These are phyloP conservation scores for Asterionellopsis glacialis DNA, from an alignment of 108 stramenopile genomes.

Conservation along the genomic window DNA sequence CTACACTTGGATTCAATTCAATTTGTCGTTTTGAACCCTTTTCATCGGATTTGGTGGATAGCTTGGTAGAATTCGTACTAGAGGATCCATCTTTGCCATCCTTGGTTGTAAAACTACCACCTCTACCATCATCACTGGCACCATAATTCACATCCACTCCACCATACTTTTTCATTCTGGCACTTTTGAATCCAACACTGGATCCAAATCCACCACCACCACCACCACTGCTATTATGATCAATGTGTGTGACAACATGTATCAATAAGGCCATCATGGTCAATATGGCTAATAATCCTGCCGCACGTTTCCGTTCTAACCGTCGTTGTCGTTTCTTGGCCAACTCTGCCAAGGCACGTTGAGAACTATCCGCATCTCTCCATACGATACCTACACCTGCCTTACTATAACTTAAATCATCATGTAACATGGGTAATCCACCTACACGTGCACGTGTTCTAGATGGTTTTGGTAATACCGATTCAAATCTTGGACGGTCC, in stretches of 20 bases:
- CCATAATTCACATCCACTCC: conserved; percentile 3
- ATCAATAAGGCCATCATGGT: conserved; percentile 15
- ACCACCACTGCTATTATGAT: not conserved
- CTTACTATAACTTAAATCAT: not conserved
- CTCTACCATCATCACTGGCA: not conserved
- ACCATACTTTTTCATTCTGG: not conserved
- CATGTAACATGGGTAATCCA: not conserved
- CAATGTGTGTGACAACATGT: conserved; percentile 9
- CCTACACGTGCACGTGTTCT: not conserved
- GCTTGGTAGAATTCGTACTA: too few species aligned
- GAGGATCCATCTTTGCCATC: too few species aligned
- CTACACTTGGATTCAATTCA: too few species aligned
- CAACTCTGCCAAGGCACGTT: conserved; percentile 29
- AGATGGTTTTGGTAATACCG: not conserved
- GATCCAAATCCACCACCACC: too few species aligned
- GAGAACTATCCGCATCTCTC: conserved; percentile 10
- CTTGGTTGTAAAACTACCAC: too few species aligned
- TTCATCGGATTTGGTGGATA: too few species aligned
- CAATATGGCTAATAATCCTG: conserved; percentile 10
- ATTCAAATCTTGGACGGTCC: not conserved
- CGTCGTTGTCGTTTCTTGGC: conserved; percentile 21
- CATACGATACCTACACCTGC: conserved; percentile 1
- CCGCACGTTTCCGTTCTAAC: conserved; percentile 20
- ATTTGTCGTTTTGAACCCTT: too few species aligned
- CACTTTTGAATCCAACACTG: too few species aligned